Base-by-base conservation (phyloP, 371 early-diverging fungal species). In the Lichtheimia ramosa region DNA sequence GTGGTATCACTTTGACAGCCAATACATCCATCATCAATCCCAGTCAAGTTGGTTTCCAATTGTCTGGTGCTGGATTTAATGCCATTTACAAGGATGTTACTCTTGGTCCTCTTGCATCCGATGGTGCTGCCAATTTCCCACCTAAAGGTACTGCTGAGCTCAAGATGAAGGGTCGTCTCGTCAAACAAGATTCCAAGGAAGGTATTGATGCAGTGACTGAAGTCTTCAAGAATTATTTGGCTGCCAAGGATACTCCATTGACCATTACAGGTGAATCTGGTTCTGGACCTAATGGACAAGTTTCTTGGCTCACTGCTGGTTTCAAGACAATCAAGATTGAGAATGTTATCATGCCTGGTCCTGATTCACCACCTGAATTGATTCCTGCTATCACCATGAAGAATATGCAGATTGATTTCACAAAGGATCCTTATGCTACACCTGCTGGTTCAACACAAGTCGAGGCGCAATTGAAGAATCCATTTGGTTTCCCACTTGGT, bases 401-500 rank as follows among this genome's bases (percentile, higher is more conserved):
- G 64, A 69, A 81, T 23, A 66, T 83, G 62, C 68, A 69, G 18
- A 59, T 85, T 51, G 83, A 82, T 56, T 85, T 85, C 56, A 85
- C 86, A 43, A 75, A 75, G 21, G 63, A 74, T 54, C 68, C 76
- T 34, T 85, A 82, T 69, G 69, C 68, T 51, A 74, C 83, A 48
- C 60, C 71, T 59, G 71, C 81, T n/a, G 73, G 81, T 3, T 83
- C 86, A 14, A 73, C 65, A 42, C 61, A 75, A 55, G 79, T 81
- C 43, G 76, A 82, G 43, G 74, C 65, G 25, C 77, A 81, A 56
- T 72, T 79, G 59, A 66, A 83, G 62, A 80, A 69, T 61, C 86
- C 86, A 3, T 86, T 86, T 34, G 74, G 82, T 7, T 83, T 86
- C 85, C 83, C 85, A 51, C 67, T 86, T 42, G 72, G 63, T 58